A percentile compares a stretch with the other conserved stretches of the same genome.
Conservation (phyloP, 2,329 filamentous ascomycete species). For the Hypoxylon sp. region DNA sequence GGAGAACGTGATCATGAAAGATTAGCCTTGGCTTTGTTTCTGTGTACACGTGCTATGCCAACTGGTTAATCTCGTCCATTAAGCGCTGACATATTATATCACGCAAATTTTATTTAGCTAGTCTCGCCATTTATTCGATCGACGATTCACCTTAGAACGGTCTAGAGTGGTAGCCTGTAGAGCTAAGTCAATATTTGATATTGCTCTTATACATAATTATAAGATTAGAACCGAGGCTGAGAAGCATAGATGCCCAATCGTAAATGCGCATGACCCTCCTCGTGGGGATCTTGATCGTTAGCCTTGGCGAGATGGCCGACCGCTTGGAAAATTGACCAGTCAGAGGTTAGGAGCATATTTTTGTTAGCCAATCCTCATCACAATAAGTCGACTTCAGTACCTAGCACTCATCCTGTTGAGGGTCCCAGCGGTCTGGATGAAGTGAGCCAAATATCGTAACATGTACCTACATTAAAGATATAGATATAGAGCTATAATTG, state of each 20-base stretch:
- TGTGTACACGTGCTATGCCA: conserved; percentile 18
- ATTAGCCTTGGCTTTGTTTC: conserved; percentile 24
- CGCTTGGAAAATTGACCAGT: conserved; percentile 17
- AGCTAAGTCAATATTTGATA: conserved; percentile 6
- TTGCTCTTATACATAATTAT: conserved; percentile 4
- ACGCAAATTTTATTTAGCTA: conserved; percentile 2
- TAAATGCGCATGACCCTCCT: conserved; percentile 31
- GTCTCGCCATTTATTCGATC: conserved; percentile 13
- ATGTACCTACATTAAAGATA: neutral
- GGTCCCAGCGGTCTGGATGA: conserved; percentile 36
- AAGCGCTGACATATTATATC: conserved; percentile 22
- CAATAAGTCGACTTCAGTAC: conserved; percentile 16
- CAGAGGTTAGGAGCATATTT: conserved; percentile 2
- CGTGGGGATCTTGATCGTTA: conserved; percentile 37
- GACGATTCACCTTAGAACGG: neutral
- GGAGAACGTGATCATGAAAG: conserved; percentile 10
- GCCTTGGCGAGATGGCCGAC: conserved; percentile 37
- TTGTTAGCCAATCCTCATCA: conserved; percentile 21
- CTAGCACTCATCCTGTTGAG: conserved; percentile 11
- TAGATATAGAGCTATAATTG: conserved; percentile 25
- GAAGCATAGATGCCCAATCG: conserved; percentile 27
- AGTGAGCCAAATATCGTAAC: conserved; percentile 19
- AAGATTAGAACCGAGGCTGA: conserved; percentile 3
- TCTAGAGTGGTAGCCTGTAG: neutral
- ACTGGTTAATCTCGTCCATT: conserved; percentile 21